Evolutionary conservation across 768 basidiomycete species (phyloP), one percentile per base, ranked within the genome.

Genomic region (Astraeus odoratus): DNA sequence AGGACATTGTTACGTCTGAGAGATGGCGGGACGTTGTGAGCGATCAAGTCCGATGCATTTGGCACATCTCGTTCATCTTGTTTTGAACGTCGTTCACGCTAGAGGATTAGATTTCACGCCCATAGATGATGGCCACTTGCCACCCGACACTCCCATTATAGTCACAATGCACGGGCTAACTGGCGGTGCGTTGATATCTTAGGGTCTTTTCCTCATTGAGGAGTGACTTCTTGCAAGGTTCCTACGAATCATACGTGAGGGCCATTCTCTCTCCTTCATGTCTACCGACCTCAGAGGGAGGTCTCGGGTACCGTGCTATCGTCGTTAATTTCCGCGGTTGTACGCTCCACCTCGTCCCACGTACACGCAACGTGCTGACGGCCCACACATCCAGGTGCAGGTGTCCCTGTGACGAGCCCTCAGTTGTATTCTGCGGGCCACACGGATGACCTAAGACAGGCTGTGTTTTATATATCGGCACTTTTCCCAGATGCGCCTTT

Each of bases 281-380:
- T 59, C 72, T 73, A 23, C 75, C 86, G 22, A 73, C 81, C 6
- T 73, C 76, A 33, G 71, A 86, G 54, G 90, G 88, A n/a, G 95
- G 94, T 2, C 69, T 95, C 43, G 92, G 93, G 13, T 95, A 88
- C 64, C 76, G 96, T 46, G 94, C 78, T 4, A 83, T 86, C 10
- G 91, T 97, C 8, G 76, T 94, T 60, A 96, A 95, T 67, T 94
- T 86, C 66, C 78, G 94, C 55, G 93, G 92, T 58, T 95, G 92
- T 87, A 56, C 58, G 84, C 76, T 31, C 45, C 41, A 41, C 39
- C 36, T 41, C 22, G 27, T 23, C 27, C 43, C 25, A 30, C 25
- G 48, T 18, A 23, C 43, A 49, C 41, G 20, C 42, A 51, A 48
- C 23, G 46, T 42, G 43, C 45, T 50, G 30, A 57, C 57, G 36